These are phyloP conservation scores for Plasmodium inui DNA, from an alignment of 169 alveolate genomes.

Conservation along the genomic window DNA sequence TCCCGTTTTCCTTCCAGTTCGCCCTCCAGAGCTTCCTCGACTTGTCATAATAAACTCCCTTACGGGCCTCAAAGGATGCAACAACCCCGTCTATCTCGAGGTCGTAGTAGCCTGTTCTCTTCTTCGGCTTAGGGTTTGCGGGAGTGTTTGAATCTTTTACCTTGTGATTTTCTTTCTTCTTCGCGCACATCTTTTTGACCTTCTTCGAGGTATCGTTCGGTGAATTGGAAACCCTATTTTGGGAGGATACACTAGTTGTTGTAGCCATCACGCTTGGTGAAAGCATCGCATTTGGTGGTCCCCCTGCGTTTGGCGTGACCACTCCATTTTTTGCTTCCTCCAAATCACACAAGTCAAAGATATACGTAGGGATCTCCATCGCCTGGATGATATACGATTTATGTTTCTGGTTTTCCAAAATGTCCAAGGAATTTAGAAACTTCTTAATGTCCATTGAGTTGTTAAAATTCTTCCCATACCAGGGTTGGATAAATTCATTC, in stretches of 20 bases:
- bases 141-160: constrained; percentile 12
- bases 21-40: constrained; percentile 75
- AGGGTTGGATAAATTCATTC: constrained; percentile 55
- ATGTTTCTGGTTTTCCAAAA: constrained; percentile 55
- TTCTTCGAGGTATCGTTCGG: not conserved
- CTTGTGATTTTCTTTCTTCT: constrained; percentile 27
- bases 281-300: not conserved
- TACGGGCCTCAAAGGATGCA: constrained; percentile 70
- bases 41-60: constrained; percentile 74
- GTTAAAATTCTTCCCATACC: constrained; percentile 36
- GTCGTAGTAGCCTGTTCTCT: constrained; percentile 67
- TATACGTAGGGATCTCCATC: constrained; percentile 53
- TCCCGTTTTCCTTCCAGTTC: constrained; percentile 75
- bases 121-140: constrained; percentile 25
- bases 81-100: constrained; percentile 72
- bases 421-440: constrained; percentile 55
- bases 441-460: constrained; percentile 62
- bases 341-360: constrained; percentile 18
- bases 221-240: not conserved
- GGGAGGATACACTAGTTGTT: not conserved
- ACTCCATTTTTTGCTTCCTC: not conserved
- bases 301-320: not conserved
- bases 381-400: constrained; percentile 48
- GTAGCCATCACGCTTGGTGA: not conserved
- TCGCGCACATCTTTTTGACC: not conserved